Conservation (phyloP, 192 early-diverging fungal species). For the Backusella morwellensis region DNA sequence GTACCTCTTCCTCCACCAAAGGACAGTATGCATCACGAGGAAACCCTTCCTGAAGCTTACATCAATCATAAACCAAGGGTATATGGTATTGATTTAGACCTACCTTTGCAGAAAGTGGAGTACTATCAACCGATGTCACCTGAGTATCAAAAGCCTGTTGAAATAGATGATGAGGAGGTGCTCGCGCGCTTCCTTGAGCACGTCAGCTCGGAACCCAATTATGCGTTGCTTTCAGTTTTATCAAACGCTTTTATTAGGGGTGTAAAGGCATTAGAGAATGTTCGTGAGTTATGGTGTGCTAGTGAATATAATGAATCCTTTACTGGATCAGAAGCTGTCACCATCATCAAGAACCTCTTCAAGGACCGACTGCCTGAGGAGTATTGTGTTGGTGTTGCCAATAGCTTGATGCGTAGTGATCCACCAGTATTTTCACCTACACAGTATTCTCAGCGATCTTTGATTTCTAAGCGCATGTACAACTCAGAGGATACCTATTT, state of each 20-base stretch:
- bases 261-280: slow-evolving; percentile 9
- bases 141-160: background rate
- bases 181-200: background rate
- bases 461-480: slow-evolving; percentile 30
- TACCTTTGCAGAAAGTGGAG: background rate
- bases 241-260: slow-evolving; percentile 2
- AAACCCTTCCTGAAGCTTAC: background rate
- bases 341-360: slow-evolving; percentile 20
- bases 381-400: slow-evolving; percentile 20
- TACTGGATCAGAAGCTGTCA: slow-evolving; percentile 32
- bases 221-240: slow-evolving; percentile 23
- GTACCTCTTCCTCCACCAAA: background rate
- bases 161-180: background rate
- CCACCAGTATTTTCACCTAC: slow-evolving; percentile 30
- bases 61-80: background rate
- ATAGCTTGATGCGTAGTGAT: slow-evolving; percentile 30
- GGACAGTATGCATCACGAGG: background rate
- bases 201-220: slow-evolving; percentile 6
- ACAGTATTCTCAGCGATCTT: slow-evolving; percentile 27
- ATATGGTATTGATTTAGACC: background rate
- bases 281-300: slow-evolving; percentile 22
- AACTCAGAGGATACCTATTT: slow-evolving; percentile 33
- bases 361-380: slow-evolving; percentile 12
- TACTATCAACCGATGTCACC: background rate
- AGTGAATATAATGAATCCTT: slow-evolving; percentile 30